Conservation (phyloP, 345 rosid genomes). For the Iberis pinnata region DNA sequence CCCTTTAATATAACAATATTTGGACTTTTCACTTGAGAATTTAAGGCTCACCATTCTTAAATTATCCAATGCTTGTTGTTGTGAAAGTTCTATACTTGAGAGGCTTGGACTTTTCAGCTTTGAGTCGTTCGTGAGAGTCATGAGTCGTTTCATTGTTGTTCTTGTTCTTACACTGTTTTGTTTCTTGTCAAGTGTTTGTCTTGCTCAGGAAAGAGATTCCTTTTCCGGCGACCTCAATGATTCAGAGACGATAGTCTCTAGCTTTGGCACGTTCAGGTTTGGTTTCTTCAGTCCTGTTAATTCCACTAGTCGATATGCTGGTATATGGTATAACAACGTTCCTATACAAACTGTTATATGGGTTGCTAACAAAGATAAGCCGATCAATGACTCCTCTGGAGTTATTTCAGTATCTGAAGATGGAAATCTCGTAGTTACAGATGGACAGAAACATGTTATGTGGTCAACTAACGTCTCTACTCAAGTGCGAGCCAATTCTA, state of each 20-base stretch:
- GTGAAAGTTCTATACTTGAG: neutral
- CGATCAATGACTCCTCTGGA: conserved; percentile 41
- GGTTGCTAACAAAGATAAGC: conserved; percentile 52
- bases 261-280: conserved; percentile 29
- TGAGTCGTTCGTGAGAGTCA: neutral
- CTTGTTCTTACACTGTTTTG: conserved; percentile 3
- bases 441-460: conserved; percentile 31
- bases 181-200: conserved; percentile 1
- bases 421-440: conserved; percentile 42
- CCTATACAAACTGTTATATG: conserved; percentile 31
- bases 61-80: neutral
- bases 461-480: conserved; percentile 48
- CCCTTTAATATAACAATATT: neutral
- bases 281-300: conserved; percentile 50
- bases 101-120: neutral
- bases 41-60: conserved; percentile 1
- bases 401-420: conserved; percentile 31
- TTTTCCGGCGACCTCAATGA: conserved; percentile 16
- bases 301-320: conserved; percentile 38
- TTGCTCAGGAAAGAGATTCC: conserved; percentile 14
- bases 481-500: conserved; percentile 5
- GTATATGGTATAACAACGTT: conserved; percentile 40
- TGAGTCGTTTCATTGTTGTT: neutral
- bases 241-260: conserved; percentile 30
- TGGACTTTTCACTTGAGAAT: neutral